These are phyloP conservation scores for Apiospora saccharicola DNA, from an alignment of 2,329 filamentous ascomycete species.

Conservation along the genomic window DNA sequence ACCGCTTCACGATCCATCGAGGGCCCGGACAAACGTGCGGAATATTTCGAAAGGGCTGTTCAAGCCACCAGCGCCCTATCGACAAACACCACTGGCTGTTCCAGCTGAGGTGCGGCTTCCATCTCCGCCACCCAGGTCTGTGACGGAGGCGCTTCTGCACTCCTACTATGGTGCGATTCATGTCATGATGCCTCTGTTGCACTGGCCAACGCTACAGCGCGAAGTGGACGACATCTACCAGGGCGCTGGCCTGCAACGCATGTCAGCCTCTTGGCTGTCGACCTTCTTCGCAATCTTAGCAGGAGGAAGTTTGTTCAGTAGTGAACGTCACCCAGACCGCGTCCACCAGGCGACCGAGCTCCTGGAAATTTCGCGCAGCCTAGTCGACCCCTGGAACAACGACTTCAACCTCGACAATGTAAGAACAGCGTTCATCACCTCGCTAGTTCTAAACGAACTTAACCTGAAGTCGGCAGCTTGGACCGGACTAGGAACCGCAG, in stretches of 20 bases:
- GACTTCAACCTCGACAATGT: conserved; percentile 79
- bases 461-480: conserved; percentile 87
- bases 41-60: conserved; percentile 80
- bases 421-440: conserved; percentile 74
- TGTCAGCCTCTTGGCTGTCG: conserved; percentile 75
- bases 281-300: conserved; percentile 86
- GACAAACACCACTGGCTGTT: conserved; percentile 54
- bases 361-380: conserved; percentile 72
- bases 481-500: conserved; percentile 82
- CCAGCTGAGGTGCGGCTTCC: conserved; percentile 63
- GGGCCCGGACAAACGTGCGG: conserved; percentile 75
- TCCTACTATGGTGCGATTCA: conserved; percentile 82
- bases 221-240: conserved; percentile 82
- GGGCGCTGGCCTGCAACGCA: conserved; percentile 64
- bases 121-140: conserved; percentile 72
- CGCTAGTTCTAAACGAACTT: conserved; percentile 83
- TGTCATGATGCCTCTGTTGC: conserved; percentile 81
- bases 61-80: conserved; percentile 76
- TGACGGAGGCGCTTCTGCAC: conserved; percentile 75
- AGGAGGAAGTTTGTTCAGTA: conserved; percentile 78
- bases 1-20: conserved; percentile 72
- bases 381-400: conserved; percentile 84
- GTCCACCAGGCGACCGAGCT: conserved; percentile 65
- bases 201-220: conserved; percentile 84
- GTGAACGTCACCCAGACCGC: conserved; percentile 62